Conservation (phyloP, 176 grass and related monocot species). For the Coix lacrymajobi region DNA sequence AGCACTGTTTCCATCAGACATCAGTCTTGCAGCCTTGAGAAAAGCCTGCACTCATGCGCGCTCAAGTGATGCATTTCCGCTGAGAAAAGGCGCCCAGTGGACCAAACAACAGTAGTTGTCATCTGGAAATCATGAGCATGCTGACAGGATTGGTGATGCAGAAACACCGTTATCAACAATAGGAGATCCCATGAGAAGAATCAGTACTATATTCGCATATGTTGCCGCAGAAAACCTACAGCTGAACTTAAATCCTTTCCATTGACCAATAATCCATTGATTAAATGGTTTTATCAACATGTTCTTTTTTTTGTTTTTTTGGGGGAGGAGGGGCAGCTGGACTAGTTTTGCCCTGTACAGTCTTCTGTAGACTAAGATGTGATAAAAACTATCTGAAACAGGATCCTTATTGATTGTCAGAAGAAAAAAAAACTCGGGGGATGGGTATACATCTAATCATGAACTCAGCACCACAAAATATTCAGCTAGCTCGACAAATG, state of each 20-base stretch:
- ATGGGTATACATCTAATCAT: neutral
- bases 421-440: neutral
- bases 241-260: neutral
- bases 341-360: neutral
- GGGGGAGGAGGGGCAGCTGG: too few species aligned
- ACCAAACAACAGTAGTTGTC: neutral
- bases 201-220: neutral
- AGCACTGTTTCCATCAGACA: neutral
- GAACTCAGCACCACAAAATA: neutral
- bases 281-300: neutral
- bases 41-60: constrained; percentile 28
- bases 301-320: neutral
- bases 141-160: neutral
- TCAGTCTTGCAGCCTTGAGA: constrained; percentile 31
- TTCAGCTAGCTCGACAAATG: constrained; percentile 19
- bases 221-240: neutral
- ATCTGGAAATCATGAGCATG: constrained; percentile 6
- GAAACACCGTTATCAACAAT: neutral
- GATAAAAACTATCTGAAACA: neutral
- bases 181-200: neutral
- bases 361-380: neutral
- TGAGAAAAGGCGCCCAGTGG: neutral
- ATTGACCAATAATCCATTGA: neutral
- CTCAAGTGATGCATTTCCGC: constrained; percentile 1
- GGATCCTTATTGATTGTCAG: neutral